Evolutionary conservation across 2,329 filamentous ascomycete species (phyloP).

Genomic region (Arachnopeziza araneosa): DNA sequence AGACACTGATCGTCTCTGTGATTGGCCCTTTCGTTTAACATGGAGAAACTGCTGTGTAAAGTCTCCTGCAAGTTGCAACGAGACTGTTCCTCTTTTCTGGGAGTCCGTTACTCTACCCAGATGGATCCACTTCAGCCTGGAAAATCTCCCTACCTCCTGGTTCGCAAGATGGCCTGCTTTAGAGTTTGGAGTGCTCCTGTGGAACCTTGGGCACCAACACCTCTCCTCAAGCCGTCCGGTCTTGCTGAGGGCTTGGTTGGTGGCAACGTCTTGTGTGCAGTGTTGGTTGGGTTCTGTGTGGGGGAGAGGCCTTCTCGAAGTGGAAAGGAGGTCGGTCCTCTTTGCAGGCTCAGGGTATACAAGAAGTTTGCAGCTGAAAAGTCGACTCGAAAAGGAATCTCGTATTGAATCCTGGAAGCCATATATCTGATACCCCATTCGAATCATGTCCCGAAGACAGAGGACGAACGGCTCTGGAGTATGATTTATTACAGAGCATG

Average conservation of each 20-base stretch:
- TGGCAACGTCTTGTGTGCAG: neutral
- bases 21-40: neutral
- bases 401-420: neutral
- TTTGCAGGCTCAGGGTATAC: neutral
- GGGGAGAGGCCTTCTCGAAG: neutral
- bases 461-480: neutral
- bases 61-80: no score
- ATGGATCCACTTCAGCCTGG: no score
- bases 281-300: neutral
- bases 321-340: neutral
- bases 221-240: neutral
- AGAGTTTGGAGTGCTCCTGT: neutral
- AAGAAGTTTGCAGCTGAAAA: neutral
- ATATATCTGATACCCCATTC: neutral
- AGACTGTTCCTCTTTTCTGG: no score
- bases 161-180: neutral
- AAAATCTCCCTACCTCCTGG: no score
- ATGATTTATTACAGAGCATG: neutral
- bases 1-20: neutral
- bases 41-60: no score
- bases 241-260: neutral
- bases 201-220: neutral
- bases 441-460: neutral
- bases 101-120: no score
- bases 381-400: neutral